Evolutionary conservation across 176 grass and related monocot genomes (phyloP), one percentile per base, ranked within the genome.

Genomic region (Bothriochloa decipiens): DNA sequence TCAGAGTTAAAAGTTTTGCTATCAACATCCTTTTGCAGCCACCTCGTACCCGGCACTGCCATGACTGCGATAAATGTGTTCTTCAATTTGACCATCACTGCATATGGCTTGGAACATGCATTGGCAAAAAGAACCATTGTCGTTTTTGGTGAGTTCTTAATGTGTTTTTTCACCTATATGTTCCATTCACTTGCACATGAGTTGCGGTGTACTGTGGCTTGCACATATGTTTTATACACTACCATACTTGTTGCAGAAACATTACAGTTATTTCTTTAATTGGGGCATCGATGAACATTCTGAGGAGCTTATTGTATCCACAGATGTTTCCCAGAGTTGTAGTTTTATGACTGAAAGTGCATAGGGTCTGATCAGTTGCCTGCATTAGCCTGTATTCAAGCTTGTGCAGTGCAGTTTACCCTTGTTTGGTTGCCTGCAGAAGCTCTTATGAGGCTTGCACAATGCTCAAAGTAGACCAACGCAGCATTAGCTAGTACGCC

Each of bases 31-130:
- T 83, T 94, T 81, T 87, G 61, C 86, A 99, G 97, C 97, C 97
- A 80, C 97, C 97, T 71, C 89, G 93, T 55, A 86, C 93, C 25
- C 94, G 94, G 63, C 97, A 99, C 78, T 99, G 97, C 58, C 84
- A 92, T 88, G 97, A 96, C 66, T 99, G 97, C 89, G 91, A 96
- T 85, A 96, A 96, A 91, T 99, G 97, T 50, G 90, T 99, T 63
- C 97, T 99, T 81, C 97, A 94, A 81, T 99, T 94, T 77, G 97
- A 99, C 83, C 97, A 99, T 96, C 97, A 99, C 78, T 99, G 97
- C 70, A 65, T 99, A 78, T 99, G 93, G 97, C 91, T 99, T 72
- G 97, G 97, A 76, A 96, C 93, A 76, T 99, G 97, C 79, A 91
- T 99, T 35, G 97, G 97, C 45, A 91, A 89, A 90, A 92, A 93